A percentile compares a stretch with the other conserved stretches of the same genome.
Evolutionary conservation across 345 rosid genomes (phyloP).

Genomic region (Eucalyptus grandis): DNA sequence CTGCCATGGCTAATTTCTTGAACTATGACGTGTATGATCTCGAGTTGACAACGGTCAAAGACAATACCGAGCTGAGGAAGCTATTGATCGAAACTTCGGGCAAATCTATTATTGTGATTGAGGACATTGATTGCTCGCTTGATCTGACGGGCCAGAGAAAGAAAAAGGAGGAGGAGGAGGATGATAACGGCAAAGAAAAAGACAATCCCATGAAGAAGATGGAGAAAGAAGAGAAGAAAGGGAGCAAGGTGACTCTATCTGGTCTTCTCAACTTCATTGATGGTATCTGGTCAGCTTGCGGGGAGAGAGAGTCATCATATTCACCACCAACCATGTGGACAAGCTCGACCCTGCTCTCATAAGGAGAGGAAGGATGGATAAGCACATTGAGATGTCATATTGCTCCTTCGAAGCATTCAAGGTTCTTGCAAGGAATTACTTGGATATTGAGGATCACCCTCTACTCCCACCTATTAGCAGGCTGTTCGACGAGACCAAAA

Average conservation of each 20-base stretch:
- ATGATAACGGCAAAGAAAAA: neutral
- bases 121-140: slow-evolving; percentile 65
- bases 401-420: neutral
- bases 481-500: neutral
- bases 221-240: neutral
- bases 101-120: slow-evolving; percentile 52
- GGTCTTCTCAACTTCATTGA: slow-evolving; percentile 38
- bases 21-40: slow-evolving; percentile 65
- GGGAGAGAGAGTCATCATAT: slow-evolving; percentile 30
- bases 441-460: neutral
- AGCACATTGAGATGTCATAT: slow-evolving; percentile 3
- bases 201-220: neutral
- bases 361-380: slow-evolving; percentile 36
- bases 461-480: neutral
- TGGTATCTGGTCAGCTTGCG: slow-evolving; percentile 22
- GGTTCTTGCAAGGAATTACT: neutral
- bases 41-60: slow-evolving; percentile 45
- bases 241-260: slow-evolving; percentile 7
- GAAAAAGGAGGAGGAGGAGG: neutral
- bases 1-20: slow-evolving; percentile 60
- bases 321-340: slow-evolving; percentile 24
- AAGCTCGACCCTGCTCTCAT: slow-evolving; percentile 21
- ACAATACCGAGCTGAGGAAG: slow-evolving; percentile 46
- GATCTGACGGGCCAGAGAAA: slow-evolving; percentile 30
- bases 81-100: slow-evolving; percentile 34